Evolutionary conservation across 2,329 filamentous ascomycete genomes (phyloP), one percentile per base, ranked within the genome.

Genomic region (Rhytidhysteron rufulum): DNA sequence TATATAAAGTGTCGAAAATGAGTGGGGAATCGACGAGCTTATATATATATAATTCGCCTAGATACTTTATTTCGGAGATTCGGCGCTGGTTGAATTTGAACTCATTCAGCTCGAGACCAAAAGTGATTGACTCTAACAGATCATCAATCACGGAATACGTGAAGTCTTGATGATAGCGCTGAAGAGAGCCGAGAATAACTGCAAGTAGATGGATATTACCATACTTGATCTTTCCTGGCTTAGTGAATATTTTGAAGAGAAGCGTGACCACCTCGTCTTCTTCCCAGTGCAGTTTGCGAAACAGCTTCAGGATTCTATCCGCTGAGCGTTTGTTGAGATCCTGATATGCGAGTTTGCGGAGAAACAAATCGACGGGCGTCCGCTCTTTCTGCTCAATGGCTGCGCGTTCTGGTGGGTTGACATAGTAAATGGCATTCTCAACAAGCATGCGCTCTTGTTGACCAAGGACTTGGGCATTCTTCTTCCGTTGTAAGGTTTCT

Each of bases 371-470:
- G 60, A 93, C 86, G 0, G 93, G 90, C 0, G 89, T 95, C 34
- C 93, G 80, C 66, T 98, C 93, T 65, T 97, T 98, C 60, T 97
- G 91, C 65, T 94, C 85, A 40, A 98, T 96, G 0, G 93, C 90
- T 22, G 90, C 86, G 45, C 93, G 82, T 61, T 95, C 85, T 0
- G 93, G 94, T 11, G 93, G 93, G 56, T 97, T 93, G 41, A 98
- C 93, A 54, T 96, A 97, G 67, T 98, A 98, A 42, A 96, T 82
- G 3, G 93, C 93, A 60, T 98, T 98, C 64, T 98, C 93, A 42
- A 98, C 93, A 21, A 97, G 80, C 90, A 98, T 97, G 29, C 90
- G 85, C 67, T 98, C 93, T 53, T 95, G 88, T 55, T 95, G 88
- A 11, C 90, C 91, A 42, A 98, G 83, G 60, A 97, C 90, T 60